Conservation (phyloP, 116 monocot genomes). For the Trichopus zeylanicus region DNA sequence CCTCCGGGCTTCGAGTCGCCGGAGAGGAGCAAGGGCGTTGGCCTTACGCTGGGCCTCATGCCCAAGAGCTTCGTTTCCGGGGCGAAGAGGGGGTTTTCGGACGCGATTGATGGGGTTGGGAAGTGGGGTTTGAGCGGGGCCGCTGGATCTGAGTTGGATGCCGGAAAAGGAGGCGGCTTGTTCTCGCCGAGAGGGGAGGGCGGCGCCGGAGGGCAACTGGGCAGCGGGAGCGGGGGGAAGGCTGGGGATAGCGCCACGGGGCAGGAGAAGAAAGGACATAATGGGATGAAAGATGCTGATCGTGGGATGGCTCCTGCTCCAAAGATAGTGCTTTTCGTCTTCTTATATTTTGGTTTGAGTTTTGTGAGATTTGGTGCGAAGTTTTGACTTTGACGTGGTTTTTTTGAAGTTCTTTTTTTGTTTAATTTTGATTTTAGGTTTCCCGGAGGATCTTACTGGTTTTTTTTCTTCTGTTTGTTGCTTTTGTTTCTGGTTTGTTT, state of each 20-base stretch:
- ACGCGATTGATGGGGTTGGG: slow-evolving; percentile 13
- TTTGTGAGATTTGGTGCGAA: too few species aligned
- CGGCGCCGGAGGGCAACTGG: slow-evolving; percentile 3
- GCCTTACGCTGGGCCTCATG: slow-evolving; percentile 18
- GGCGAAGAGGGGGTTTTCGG: slow-evolving; percentile 39
- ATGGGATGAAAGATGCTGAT: slow-evolving; percentile 4
- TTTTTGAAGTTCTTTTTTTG: too few species aligned
- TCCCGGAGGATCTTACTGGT: too few species aligned
- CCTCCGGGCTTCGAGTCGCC: slow-evolving; percentile 46
- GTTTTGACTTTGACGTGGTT: too few species aligned
- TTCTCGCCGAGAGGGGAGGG: slow-evolving; percentile 18
- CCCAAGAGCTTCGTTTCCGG: slow-evolving; percentile 21
- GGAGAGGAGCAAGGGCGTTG: slow-evolving; percentile 6
- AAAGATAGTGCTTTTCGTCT: slow-evolving; percentile 51
- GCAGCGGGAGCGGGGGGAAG: not conserved
- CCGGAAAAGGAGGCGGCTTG: slow-evolving; percentile 15
- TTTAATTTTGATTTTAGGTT: too few species aligned
- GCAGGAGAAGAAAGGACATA: slow-evolving; percentile 18
- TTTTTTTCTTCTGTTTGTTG: too few species aligned
- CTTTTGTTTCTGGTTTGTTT: too few species aligned
- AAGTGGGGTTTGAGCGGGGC: slow-evolving; percentile 16
- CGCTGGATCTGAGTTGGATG: slow-evolving; percentile 15
- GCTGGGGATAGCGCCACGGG: too few species aligned
- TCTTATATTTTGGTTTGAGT: too few species aligned
- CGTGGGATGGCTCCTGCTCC: slow-evolving; percentile 21